These are phyloP conservation scores for Selaginella tamariscina DNA, from an alignment of 75 land plant genomes.

Conservation along the genomic window DNA sequence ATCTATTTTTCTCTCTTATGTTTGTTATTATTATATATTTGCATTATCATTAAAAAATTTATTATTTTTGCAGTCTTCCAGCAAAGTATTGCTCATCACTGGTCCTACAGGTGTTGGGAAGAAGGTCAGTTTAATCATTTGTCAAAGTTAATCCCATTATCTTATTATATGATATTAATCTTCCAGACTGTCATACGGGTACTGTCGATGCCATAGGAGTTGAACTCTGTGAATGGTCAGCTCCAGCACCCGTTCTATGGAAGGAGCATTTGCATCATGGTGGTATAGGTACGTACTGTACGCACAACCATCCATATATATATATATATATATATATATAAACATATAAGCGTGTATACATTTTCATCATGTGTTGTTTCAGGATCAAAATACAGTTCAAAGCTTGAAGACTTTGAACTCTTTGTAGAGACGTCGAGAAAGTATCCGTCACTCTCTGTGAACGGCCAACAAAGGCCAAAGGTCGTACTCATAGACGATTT, in stretches of 20 bases:
- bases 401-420: conserved; percentile 78
- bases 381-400: conserved; percentile 65
- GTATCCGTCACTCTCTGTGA: conserved; percentile 38
- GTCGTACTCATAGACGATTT: conserved; percentile 77
- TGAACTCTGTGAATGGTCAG: conserved; percentile 68
- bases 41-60: too few species aligned
- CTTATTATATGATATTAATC: neutral
- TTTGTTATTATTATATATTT: too few species aligned
- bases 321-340: too few species aligned
- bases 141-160: neutral
- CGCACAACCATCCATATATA: too few species aligned
- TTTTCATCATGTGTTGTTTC: neutral
- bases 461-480: conserved; percentile 11
- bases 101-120: conserved; percentile 91
- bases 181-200: conserved; percentile 42
- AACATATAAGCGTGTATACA: too few species aligned
- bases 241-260: conserved; percentile 90
- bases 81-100: conserved; percentile 44
- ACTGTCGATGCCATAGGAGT: conserved; percentile 41
- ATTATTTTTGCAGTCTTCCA: neutral
- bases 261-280: conserved; percentile 62
- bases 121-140: conserved; percentile 40
- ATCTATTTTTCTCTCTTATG: too few species aligned
- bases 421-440: conserved; percentile 64
- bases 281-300: conserved; percentile 37